Base-by-base conservation (phyloP, 129 eudicot species). In the Arctium minus region DNA sequence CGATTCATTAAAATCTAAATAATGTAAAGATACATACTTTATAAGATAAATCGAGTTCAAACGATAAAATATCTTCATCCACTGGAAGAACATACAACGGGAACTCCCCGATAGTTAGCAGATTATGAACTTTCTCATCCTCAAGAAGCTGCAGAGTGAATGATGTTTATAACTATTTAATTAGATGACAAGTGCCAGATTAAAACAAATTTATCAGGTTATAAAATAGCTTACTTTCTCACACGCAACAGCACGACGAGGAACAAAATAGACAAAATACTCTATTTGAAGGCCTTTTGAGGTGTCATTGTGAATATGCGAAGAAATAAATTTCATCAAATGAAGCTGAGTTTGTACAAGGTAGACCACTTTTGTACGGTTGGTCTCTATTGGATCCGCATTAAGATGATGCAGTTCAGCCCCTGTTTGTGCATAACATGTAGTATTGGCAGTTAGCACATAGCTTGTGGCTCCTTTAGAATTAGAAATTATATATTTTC, bases 241-340 rank as follows among this genome's bases (percentile, higher is more conserved):
- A 88, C 98, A 96, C 5, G 89, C 92, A 84, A 96, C 96, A 79
- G 94, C 86, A 39, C 99, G 96, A 30, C 99, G 97, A 67, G 99
- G 99, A 73, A 93, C 99, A 87, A 96, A 96, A 87, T 96, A 96
- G 67, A 93, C 79, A 88, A 77, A 90, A 88, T 92, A 96, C 85
- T 96, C 99, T 72, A 94, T 91, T 80, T 93, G 97, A 76, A 96
- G 89, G 75, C 99, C 98, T 82, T 96, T 93, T 53, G 97, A 93
- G 27, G 85, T 86, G 80, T 93, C 94, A 79, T 82, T 89, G 65
- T 88, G 95, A 85, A 96, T 88, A 74, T 93, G 97, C 30, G 87
- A 87, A 85, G 96, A 86, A 75, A 96, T 93, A 70, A 85, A 85
- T 77, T 86, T 96, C 97, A 96, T 92, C 85, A 93, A 92, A 80